A percentile compares a stretch with the other conserved stretches of the same genome.
phyloP scores from a whole-genome alignment of 306 rosid species.

The Quercus mongolica region DNA sequence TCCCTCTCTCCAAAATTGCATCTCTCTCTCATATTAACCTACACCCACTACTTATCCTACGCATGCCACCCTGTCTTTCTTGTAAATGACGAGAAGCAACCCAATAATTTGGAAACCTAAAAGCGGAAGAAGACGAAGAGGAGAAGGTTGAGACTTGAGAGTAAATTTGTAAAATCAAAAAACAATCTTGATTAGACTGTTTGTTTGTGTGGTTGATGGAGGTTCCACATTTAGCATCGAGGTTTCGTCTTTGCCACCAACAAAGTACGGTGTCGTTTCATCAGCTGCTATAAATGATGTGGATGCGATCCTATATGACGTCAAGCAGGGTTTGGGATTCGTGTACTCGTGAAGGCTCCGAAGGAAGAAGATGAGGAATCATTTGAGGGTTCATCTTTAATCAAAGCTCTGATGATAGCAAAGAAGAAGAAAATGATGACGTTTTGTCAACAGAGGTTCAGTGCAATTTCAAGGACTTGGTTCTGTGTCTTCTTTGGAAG shows the following conservation, averaged over 20 bases:
- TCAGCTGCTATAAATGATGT: neutral
- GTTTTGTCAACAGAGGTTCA: constrained; percentile 43
- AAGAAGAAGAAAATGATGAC: neutral
- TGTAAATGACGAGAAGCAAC: constrained; percentile 53
- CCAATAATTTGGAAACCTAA: constrained; percentile 41
- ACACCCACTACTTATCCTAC: constrained; percentile 15
- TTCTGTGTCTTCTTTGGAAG: constrained; percentile 57
- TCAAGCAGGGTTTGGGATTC: no score
- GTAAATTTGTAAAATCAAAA: neutral
- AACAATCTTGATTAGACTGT: neutral
- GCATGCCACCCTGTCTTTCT: neutral
- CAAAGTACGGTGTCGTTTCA: neutral
- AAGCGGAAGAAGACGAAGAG: constrained; percentile 53
- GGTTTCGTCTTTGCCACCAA: constrained; percentile 33
- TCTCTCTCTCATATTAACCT: neutral
- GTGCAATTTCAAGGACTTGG: constrained; percentile 48
- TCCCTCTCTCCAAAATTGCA: no score
- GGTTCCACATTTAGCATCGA: constrained; percentile 64
- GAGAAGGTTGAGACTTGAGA: constrained; percentile 73
- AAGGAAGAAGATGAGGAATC: no score
- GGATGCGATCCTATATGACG: constrained; percentile 12
- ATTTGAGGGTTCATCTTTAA: no score
- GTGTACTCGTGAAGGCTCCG: no score
- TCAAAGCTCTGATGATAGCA: no score
- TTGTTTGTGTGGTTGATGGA: constrained; percentile 6